Percentiles rank a stretch among this genome's conserved stretches.
phyloP scores from a whole-genome alignment of 495 filamentous ascomycete species.

The Tetracladium marchalianum region DNA sequence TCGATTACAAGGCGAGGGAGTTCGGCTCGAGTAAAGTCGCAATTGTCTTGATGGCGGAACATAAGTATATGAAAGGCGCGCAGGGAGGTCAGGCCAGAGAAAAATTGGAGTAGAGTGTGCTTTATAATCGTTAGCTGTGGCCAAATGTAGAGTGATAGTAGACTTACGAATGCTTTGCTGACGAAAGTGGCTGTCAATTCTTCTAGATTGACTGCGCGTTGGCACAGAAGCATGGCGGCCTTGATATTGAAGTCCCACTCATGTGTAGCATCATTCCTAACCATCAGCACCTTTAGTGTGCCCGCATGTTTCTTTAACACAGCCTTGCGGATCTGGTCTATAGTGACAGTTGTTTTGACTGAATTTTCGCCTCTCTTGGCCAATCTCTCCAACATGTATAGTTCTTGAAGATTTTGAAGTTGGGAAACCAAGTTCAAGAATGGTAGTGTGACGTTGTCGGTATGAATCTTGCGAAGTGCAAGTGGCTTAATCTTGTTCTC shows the following conservation, averaged over 20 bases:
- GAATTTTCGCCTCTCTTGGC: conserved; percentile 39
- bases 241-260: conserved; percentile 46
- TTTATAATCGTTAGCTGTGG: conserved; percentile 16
- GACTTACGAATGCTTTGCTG: conserved; percentile 38
- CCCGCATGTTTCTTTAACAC: conserved; percentile 37
- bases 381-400: conserved; percentile 47
- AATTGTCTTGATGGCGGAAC: conserved; percentile 40
- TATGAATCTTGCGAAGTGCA: conserved; percentile 44
- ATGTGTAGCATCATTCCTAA: conserved; percentile 37
- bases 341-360: conserved; percentile 31
- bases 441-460: conserved; percentile 43
- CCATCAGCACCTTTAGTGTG: conserved; percentile 33
- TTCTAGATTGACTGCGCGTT: conserved; percentile 32
- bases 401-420: conserved; percentile 40
- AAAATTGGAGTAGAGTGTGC: conserved; percentile 43
- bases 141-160: neutral
- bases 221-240: conserved; percentile 36
- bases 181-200: conserved; percentile 46
- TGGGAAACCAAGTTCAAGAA: conserved; percentile 41
- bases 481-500: conserved; percentile 39
- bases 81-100: conserved; percentile 34
- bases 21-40: conserved; percentile 35
- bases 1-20: conserved; percentile 42
- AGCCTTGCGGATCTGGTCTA: conserved; percentile 41
- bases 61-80: conserved; percentile 42